Evolutionary conservation across 306 rosid species (phyloP), one percentile per base, ranked within the genome.

Genomic region (Vigna nakashimae): DNA sequence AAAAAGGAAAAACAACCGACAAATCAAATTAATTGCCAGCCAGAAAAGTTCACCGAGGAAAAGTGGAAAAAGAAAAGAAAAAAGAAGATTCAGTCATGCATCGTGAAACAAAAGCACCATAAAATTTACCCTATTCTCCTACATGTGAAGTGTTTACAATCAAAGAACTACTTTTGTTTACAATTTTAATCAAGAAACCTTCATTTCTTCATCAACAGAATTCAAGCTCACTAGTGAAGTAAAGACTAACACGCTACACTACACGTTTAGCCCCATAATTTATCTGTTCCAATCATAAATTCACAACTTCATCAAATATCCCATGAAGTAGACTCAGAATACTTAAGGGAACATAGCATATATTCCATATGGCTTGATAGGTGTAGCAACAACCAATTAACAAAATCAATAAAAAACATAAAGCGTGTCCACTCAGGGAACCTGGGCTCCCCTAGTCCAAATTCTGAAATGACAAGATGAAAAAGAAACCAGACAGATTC

Each of bases 1-100:
- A 52, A 18, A 79, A 65, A 69, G 51, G 8, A 28, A 49, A 36
- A 68, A 77, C 57, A 42, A 79, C 71, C 73, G 71, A 79, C 66
- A 82, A 67, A 69, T 43, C 45, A 38, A 71, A 30, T 36, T 84
- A 56, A 75, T 53, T 48, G 63, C 84, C 85, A 80, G 77, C 85
- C 88, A 83, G 79, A 71, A 32, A 53, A 73, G 24, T 75, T 60
- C 65, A 80, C 16, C 18, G 69, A 43, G 34, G 34, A 30, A 30
- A 30, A 30, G 5, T 30, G 17, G 71, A 36, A 57, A 65, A 63
- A 17, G 55, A 30, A 9, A 30, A 14, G 14, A 30, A 62, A 15
- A 0, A 6, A 60, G 5, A 30, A 0, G 12, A 60, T 6, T 13
- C 14, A 18, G 11, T 30, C 58, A 38, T 52, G 36, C 68, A 3